phyloP scores from a whole-genome alignment of 108 stramenopile species.

The Conticribra weissflogii region DNA sequence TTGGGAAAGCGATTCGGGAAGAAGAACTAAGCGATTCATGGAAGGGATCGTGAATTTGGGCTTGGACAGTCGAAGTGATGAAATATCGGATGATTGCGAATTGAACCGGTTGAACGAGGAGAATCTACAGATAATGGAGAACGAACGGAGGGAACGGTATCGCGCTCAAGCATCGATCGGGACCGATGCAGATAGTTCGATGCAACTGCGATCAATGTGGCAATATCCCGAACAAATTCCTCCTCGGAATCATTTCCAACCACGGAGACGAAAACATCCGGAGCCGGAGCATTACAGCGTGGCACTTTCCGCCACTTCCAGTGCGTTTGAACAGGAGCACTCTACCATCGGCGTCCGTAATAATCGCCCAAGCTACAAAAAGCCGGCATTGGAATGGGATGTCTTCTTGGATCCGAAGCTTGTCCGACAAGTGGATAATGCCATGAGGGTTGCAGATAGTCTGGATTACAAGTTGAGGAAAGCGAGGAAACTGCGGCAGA shows the following conservation, averaged over 20 bases:
- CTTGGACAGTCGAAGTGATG: background rate
- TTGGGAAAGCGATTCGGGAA: conserved; percentile 38
- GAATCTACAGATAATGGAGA: background rate
- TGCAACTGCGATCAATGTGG: background rate
- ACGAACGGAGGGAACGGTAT: background rate
- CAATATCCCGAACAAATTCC: background rate
- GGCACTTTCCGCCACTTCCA: background rate
- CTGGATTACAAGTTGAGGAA: conserved; percentile 19
- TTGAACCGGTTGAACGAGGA: background rate
- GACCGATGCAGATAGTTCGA: background rate
- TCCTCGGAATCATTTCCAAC: background rate
- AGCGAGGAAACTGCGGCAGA: conserved; percentile 14
- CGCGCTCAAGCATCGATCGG: background rate
- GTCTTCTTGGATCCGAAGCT: conserved; percentile 61
- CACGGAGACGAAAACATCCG: background rate
- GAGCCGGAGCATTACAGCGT: background rate
- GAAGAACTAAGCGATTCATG: conserved; percentile 8
- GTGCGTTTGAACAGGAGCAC: background rate
- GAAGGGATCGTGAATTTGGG: background rate
- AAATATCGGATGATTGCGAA: too few species aligned
- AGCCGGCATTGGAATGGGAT: conserved; percentile 38
- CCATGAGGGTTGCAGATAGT: conserved; percentile 23
- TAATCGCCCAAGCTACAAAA: conserved; percentile 2
- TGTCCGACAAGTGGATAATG: conserved; percentile 35
- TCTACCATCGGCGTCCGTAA: background rate